Evolutionary conservation across 805 yeast species (phyloP).

Genomic region (Saccharomycopsis fermentans): DNA sequence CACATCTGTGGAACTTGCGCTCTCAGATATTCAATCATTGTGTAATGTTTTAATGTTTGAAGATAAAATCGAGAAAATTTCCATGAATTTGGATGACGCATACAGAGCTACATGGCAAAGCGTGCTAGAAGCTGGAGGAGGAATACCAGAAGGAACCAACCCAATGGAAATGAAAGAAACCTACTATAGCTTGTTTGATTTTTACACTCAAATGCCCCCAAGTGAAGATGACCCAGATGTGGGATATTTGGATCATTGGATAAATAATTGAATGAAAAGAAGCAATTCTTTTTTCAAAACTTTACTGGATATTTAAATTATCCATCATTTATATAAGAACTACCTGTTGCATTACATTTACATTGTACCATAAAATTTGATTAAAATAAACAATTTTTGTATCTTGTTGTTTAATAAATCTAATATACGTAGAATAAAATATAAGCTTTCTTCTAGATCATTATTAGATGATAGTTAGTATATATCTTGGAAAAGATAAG

Average conservation of each 20-base stretch:
- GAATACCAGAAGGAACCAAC: conserved; percentile 21
- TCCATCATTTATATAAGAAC: background rate
- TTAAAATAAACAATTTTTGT: background rate
- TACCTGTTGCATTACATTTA: background rate
- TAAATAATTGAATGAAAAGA: conserved; percentile 16
- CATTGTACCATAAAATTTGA: background rate
- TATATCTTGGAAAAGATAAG: background rate
- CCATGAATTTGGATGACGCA: conserved; percentile 32
- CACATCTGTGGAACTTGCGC: conserved; percentile 69
- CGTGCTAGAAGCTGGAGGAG: conserved; percentile 29
- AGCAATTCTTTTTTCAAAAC: too few relatives aligned
- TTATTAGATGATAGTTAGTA: too few relatives aligned
- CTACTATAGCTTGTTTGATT: conserved; percentile 26
- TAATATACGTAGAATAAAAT: background rate
- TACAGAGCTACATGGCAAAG: conserved; percentile 82
- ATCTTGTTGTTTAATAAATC: background rate
- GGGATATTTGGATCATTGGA: conserved; percentile 42
- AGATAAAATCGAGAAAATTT: conserved; percentile 63
- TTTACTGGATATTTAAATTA: background rate
- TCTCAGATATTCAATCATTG: conserved; percentile 64
- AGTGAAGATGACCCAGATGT: conserved; percentile 30
- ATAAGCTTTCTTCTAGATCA: too few relatives aligned
- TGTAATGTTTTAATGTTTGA: conserved; percentile 86
- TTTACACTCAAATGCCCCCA: conserved; percentile 32
- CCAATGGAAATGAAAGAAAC: conserved; percentile 13